phyloP scores from a whole-genome alignment of 2,329 filamentous ascomycete species.

The Apiospora aurea region DNA sequence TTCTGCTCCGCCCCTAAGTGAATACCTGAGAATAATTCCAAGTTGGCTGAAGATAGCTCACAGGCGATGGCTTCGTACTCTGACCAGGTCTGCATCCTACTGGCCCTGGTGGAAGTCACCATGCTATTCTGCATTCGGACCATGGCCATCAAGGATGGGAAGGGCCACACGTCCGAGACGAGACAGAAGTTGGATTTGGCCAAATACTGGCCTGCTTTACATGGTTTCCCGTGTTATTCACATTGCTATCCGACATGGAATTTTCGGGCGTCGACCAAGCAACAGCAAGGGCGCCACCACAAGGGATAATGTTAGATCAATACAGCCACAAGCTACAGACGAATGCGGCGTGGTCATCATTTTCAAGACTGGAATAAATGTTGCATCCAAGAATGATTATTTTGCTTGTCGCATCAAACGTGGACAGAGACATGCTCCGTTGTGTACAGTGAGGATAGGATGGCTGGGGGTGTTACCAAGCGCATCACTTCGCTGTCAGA shows the following conservation, averaged over 20 bases:
- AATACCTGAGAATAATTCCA: too few relatives aligned
- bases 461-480: too few relatives aligned
- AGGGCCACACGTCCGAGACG: not conserved
- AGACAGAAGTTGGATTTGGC: not conserved
- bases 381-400: too few relatives aligned
- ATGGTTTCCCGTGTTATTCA: not conserved
- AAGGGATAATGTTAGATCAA: too few relatives aligned
- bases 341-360: too few relatives aligned
- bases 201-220: constrained; percentile 4
- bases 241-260: not conserved
- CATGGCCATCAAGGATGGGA: not conserved
- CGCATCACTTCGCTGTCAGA: too few relatives aligned
- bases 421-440: too few relatives aligned
- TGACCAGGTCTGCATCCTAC: not conserved
- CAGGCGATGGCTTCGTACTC: constrained; percentile 3
- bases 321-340: too few relatives aligned
- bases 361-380: too few relatives aligned
- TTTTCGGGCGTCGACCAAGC: not conserved
- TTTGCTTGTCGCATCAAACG: too few relatives aligned
- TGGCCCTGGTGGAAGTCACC: not conserved
- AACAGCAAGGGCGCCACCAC: not conserved
- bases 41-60: not conserved
- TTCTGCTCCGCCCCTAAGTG: not conserved
- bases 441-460: too few relatives aligned
- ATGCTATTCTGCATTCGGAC: not conserved